These are phyloP conservation scores for Cyathus striatus DNA, from an alignment of 768 basidiomycete species.

Conservation along the genomic window DNA sequence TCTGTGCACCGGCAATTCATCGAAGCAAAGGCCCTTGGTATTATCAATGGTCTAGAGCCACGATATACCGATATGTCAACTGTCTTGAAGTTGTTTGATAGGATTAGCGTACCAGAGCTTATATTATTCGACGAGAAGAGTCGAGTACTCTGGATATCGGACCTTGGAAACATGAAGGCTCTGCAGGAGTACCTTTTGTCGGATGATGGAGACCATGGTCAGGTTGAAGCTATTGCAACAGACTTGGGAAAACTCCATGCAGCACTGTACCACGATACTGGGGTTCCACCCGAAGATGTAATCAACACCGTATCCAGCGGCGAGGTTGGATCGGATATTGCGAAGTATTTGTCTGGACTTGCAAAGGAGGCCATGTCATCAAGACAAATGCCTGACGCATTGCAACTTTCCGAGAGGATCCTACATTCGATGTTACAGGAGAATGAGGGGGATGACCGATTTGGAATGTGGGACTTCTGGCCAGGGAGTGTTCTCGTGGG, in stretches of 20 bases:
- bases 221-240: conserved; percentile 4
- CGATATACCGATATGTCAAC: neutral
- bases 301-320: conserved; percentile 1
- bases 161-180: conserved; percentile 11
- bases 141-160: conserved; percentile 18
- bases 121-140: conserved; percentile 13
- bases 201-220: neutral
- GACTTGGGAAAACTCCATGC: conserved; percentile 11
- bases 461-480: conserved; percentile 28
- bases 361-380: conserved; percentile 1
- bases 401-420: conserved; percentile 8
- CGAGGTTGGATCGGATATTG: conserved; percentile 7
- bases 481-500: conserved; percentile 23
- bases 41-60: conserved; percentile 6
- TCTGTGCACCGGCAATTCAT: conserved; percentile 14
- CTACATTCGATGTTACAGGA: conserved; percentile 4
- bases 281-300: conserved; percentile 6
- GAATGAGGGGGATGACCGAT: conserved; percentile 11
- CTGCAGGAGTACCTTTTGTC: conserved; percentile 10
- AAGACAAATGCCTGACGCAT: no score
- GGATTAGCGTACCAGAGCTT: conserved; percentile 11
- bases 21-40: conserved; percentile 14
- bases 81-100: neutral
- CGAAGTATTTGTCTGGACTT: conserved; percentile 7
- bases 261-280: conserved; percentile 8